Conservation (phyloP, 2,329 filamentous ascomycete species). For the Colletotrichum paranaense region DNA sequence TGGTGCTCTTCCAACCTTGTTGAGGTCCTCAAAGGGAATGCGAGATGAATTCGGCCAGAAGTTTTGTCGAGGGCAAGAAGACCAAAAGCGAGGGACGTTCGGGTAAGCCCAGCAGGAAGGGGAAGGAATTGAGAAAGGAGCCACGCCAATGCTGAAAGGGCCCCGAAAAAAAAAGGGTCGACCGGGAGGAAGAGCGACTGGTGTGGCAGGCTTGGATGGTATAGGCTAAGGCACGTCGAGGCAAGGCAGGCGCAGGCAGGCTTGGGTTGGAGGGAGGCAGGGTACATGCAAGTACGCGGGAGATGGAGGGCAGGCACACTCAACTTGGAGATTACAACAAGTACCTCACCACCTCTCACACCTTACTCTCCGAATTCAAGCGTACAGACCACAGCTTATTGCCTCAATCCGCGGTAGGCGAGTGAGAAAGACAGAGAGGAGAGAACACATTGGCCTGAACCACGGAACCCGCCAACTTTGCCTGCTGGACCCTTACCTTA, state of each 20-base stretch:
- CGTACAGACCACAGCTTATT: not conserved
- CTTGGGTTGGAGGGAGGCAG: not conserved
- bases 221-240: slow-evolving; percentile 28
- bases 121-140: slow-evolving; percentile 32
- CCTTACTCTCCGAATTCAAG: too few relatives aligned
- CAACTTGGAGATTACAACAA: slow-evolving; percentile 1
- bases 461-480: not conserved
- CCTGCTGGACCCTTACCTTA: too few relatives aligned
- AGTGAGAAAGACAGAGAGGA: not conserved
- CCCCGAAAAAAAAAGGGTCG: slow-evolving; percentile 32
- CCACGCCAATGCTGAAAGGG: slow-evolving; percentile 22
- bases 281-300: slow-evolving; percentile 27
- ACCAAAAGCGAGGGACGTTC: slow-evolving; percentile 26
- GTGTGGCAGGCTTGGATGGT: slow-evolving; percentile 29
- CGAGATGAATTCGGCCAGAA: slow-evolving; percentile 18
- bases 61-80: slow-evolving; percentile 25
- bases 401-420: not conserved
- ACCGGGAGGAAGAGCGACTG: slow-evolving; percentile 24
- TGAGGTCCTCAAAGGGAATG: slow-evolving; percentile 9
- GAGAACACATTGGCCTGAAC: not conserved
- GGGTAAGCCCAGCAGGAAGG: slow-evolving; percentile 32
- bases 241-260: slow-evolving; percentile 18
- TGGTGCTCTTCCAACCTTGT: slow-evolving; percentile 11
- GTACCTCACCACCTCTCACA: not conserved
- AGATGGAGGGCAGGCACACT: not conserved